Conservation (phyloP, 192 early-diverging fungal species). For the Rhizophagus prolifer region DNA sequence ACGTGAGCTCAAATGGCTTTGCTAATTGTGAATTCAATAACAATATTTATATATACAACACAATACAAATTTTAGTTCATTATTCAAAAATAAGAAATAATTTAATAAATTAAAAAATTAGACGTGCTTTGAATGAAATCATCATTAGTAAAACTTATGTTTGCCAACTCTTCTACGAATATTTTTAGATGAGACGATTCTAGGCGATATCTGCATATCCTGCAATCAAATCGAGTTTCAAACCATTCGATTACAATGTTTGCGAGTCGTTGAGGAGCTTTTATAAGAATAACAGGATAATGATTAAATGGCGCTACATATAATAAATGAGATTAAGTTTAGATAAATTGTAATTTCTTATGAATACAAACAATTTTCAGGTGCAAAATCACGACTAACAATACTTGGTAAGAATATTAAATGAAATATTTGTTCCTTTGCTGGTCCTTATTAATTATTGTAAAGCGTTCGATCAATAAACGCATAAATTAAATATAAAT, state of each 20-base stretch:
- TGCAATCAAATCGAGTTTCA: slow-evolving; percentile 13
- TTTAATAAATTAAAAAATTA: not conserved
- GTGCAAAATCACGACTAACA: too few relatives aligned
- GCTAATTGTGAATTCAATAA: not conserved
- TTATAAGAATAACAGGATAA: slow-evolving; percentile 15
- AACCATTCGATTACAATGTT: slow-evolving; percentile 9
- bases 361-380: not conserved
- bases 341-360: not conserved
- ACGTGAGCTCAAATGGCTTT: slow-evolving; percentile 6
- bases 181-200: not conserved
- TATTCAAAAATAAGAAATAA: not conserved
- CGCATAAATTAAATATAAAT: not conserved
- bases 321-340: not conserved
- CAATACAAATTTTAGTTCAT: not conserved
- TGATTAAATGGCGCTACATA: not conserved
- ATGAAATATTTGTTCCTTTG: slow-evolving; percentile 11
- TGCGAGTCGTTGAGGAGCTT: slow-evolving; percentile 4
- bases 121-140: not conserved
- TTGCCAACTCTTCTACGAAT: not conserved
- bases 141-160: not conserved
- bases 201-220: slow-evolving; percentile 15
- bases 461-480: not conserved
- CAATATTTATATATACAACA: not conserved
- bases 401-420: not conserved
- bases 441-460: not conserved